Conservation (phyloP, 345 rosid genomes). For the Eucalyptus guilfoylei region DNA sequence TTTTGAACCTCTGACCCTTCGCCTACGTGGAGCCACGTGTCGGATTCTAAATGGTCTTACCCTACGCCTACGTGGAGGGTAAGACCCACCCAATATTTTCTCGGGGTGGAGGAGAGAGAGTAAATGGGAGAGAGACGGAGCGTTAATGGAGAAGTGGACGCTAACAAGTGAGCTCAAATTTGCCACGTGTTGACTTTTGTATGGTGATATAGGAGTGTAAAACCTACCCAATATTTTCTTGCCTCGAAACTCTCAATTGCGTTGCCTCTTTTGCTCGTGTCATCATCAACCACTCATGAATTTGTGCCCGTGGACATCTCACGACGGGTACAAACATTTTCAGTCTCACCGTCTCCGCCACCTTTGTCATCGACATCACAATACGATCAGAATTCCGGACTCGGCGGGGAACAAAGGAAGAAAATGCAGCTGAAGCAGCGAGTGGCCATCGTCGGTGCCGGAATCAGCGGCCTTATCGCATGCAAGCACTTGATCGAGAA, state of each 20-base stretch:
- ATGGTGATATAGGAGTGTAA: too few relatives aligned
- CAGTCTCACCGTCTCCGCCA: background rate
- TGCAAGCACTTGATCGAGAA: conserved; percentile 16
- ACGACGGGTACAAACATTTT: background rate
- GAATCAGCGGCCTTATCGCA: conserved; percentile 29
- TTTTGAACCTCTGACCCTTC: too few relatives aligned
- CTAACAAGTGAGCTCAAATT: too few relatives aligned
- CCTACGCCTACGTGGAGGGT: too few relatives aligned
- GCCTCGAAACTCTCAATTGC: background rate
- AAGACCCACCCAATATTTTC: too few relatives aligned
- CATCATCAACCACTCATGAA: background rate
- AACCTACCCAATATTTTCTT: too few relatives aligned
- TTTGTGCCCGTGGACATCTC: background rate
- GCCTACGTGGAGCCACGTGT: too few relatives aligned
- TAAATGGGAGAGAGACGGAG: too few relatives aligned
- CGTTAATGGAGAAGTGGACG: too few relatives aligned
- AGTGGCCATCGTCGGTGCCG: conserved; percentile 28
- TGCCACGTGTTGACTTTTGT: too few relatives aligned
- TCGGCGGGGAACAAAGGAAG: background rate
- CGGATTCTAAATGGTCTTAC: too few relatives aligned
- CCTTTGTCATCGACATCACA: background rate
- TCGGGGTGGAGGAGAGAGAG: too few relatives aligned
- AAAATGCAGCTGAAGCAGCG: background rate
- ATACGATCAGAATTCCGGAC: background rate
- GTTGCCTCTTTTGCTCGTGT: background rate